Conservation (phyloP, 2,329 filamentous ascomycete genomes). For the Knufia fluminis region DNA sequence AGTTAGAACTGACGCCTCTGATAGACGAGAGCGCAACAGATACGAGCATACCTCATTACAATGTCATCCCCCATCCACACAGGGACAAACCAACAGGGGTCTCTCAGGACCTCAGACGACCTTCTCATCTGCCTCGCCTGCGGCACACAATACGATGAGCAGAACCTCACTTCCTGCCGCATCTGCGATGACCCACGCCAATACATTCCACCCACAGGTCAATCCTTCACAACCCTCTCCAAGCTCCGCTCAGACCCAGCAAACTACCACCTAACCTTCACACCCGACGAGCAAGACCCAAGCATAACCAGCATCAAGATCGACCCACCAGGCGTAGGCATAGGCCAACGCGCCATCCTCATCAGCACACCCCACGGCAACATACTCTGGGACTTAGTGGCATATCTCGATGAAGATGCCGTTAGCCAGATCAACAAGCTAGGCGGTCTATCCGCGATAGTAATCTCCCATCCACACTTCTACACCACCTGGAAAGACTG, state of each 20-base stretch:
- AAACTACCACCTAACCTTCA: conserved; percentile 6
- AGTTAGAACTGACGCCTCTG: too few relatives aligned
- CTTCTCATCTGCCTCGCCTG: conserved; percentile 21
- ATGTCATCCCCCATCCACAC: neutral
- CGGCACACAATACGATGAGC: conserved; percentile 22
- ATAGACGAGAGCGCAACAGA: too few relatives aligned
- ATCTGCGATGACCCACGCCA: conserved; percentile 14
- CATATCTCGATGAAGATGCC: conserved; percentile 58
- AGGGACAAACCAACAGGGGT: conserved; percentile 4
- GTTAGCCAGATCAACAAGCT: conserved; percentile 47
- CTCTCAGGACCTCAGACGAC: conserved; percentile 16
- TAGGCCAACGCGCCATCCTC: conserved; percentile 66
- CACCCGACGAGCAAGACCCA: conserved; percentile 13
- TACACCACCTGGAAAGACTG: conserved; percentile 69
- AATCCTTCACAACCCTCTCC: conserved; percentile 13
- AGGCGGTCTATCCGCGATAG: conserved; percentile 62
- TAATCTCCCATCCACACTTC: conserved; percentile 74
- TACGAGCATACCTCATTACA: too few relatives aligned
- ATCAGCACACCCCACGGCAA: conserved; percentile 58
- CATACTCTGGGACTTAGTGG: conserved; percentile 70
- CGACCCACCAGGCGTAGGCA: conserved; percentile 47
- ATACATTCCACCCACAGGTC: conserved; percentile 9
- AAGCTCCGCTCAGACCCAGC: conserved; percentile 56
- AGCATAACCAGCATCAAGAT: conserved; percentile 18
- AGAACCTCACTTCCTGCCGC: neutral